Conservation (phyloP, 1,284 basidiomycete species). For the Pyrrhoderma lamaoense region DNA sequence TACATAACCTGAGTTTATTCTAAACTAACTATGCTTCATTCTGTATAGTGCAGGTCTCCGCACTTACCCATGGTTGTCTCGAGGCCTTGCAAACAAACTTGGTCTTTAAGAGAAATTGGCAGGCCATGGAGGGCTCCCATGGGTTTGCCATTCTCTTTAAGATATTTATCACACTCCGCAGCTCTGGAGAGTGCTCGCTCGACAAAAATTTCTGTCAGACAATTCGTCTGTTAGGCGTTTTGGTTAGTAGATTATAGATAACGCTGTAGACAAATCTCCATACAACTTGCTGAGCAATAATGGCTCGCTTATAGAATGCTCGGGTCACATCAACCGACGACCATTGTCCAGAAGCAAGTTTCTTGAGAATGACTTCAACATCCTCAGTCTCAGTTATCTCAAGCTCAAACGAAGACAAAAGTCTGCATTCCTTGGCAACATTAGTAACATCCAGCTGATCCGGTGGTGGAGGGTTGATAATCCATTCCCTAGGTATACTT, state of each 20-base stretch:
- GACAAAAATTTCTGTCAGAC: conserved; percentile 63
- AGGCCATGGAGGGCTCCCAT: conserved; percentile 58
- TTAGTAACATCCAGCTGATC: conserved; percentile 45
- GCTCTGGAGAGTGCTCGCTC: conserved; percentile 54
- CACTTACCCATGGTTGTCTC: conserved; percentile 44
- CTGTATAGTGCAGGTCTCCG: conserved; percentile 1
- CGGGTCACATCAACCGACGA: conserved; percentile 61
- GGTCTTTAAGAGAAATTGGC: conserved; percentile 59
- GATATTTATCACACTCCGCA: conserved; percentile 46
- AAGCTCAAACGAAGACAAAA: conserved; percentile 54
- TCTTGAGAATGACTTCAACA: conserved; percentile 39
- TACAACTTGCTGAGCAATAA: conserved; percentile 77
- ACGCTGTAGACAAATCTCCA: conserved; percentile 27
- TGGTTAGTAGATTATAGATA: conserved; percentile 14
- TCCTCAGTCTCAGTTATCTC: conserved; percentile 56
- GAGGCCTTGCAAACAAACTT: conserved; percentile 44
- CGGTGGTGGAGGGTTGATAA: conserved; percentile 35
- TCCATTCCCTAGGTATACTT: conserved; percentile 56
- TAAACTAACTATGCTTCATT: neutral
- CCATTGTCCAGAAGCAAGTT: conserved; percentile 45
- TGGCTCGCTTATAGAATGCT: conserved; percentile 74
- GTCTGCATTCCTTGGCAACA: conserved; percentile 50
- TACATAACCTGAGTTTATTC: conserved; percentile 46
- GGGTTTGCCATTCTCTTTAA: conserved; percentile 39
- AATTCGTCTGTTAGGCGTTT: conserved; percentile 43